Percentiles rank a stretch among this genome's conserved stretches.
Evolutionary conservation across 2,329 filamentous ascomycete genomes (phyloP).

Genomic region (Colletotrichum tofieldiae): DNA sequence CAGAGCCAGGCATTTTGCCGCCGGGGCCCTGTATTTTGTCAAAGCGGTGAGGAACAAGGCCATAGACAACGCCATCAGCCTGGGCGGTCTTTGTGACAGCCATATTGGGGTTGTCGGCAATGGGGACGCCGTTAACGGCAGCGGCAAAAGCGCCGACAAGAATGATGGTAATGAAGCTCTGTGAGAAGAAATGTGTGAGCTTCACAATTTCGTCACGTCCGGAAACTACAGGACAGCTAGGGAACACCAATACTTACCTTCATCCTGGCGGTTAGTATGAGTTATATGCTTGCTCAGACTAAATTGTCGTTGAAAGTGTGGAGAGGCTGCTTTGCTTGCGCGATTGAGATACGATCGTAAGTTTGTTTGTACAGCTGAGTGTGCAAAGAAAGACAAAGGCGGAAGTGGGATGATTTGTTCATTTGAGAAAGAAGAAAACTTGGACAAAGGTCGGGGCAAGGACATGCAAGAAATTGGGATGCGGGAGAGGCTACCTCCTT

Average conservation of each 20-base stretch:
- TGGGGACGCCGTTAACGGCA: conserved; percentile 3
- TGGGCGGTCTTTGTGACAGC: not conserved
- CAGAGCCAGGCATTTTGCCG: not conserved
- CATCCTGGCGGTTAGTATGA: conserved; percentile 1
- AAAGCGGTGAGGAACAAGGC: not conserved
- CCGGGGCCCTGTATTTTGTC: not conserved
- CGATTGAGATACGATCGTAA: not conserved
- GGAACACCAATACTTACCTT: not conserved
- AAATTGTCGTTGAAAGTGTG: not conserved
- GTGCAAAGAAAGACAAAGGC: not conserved
- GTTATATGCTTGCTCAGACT: not conserved
- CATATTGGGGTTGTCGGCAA: not conserved
- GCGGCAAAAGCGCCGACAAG: not conserved
- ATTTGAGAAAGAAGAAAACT: not conserved
- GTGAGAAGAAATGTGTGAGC: not conserved
- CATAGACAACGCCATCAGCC: not conserved
- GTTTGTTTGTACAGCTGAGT: not conserved
- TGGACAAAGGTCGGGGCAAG: not conserved
- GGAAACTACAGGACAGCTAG: too few species aligned
- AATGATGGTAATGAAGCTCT: not conserved
- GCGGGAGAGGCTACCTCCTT: not conserved
- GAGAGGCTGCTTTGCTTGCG: not conserved
- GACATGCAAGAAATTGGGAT: not conserved
- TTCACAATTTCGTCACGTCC: not conserved
- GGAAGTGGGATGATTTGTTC: not conserved